A percentile compares a stretch with the other conserved stretches of the same genome.
Evolutionary conservation across 306 rosid genomes (phyloP).

Genomic region (Cucumis melo): DNA sequence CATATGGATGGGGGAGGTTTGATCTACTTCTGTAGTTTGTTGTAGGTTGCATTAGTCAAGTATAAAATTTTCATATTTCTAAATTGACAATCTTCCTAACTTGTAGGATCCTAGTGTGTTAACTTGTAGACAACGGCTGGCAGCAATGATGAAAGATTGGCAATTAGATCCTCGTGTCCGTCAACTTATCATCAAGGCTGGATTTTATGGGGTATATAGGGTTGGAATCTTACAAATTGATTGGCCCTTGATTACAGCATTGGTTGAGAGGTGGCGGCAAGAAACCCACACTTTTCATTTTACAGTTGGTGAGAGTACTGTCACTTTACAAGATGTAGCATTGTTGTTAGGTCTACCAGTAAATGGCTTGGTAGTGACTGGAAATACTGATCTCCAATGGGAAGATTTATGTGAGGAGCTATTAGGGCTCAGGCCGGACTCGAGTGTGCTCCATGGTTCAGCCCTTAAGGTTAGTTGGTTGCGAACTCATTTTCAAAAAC

Average conservation of each 20-base stretch:
- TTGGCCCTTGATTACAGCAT: conserved; percentile 17
- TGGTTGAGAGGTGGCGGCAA: conserved; percentile 19
- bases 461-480: conserved; percentile 23
- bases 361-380: conserved; percentile 11
- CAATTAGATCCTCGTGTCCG: conserved; percentile 9
- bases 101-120: conserved; percentile 13
- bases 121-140: conserved; percentile 16
- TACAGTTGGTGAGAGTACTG: conserved; percentile 15
- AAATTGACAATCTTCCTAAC: not conserved
- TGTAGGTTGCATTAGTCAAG: not conserved
- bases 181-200: conserved; percentile 11
- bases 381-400: conserved; percentile 12
- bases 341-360: conserved; percentile 9
- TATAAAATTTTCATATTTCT: not conserved
- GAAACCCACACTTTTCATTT: conserved; percentile 21
- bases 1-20: conserved; percentile 16
- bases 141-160: conserved; percentile 13
- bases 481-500: not conserved
- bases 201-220: conserved; percentile 9
- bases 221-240: conserved; percentile 14
- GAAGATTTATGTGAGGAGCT: conserved; percentile 14
- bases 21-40: not conserved
- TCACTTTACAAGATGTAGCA: conserved; percentile 16
- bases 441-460: conserved; percentile 7
- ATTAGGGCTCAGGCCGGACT: conserved; percentile 11